phyloP scores from a whole-genome alignment of 768 basidiomycete species.

The Leccinum boreale region DNA sequence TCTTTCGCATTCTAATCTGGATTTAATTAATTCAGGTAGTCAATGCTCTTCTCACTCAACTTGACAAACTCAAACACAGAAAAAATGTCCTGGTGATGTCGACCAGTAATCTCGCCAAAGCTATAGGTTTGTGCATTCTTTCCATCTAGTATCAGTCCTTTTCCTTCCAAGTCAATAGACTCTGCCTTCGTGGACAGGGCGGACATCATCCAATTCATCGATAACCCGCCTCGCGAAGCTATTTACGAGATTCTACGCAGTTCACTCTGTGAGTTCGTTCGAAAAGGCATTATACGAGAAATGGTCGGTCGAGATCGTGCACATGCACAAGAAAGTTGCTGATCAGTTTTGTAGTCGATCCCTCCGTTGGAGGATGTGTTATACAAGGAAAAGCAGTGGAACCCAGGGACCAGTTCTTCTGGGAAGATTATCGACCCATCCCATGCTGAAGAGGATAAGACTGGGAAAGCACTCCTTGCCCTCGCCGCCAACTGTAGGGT shows the following conservation, averaged over 20 bases:
- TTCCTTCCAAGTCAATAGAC: conserved; percentile 46
- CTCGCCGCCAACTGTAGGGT: conserved; percentile 83
- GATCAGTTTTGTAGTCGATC: conserved; percentile 44
- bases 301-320: conserved; percentile 44
- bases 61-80: conserved; percentile 89
- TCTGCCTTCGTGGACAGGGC: conserved; percentile 95
- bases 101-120: conserved; percentile 91
- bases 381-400: conserved; percentile 18
- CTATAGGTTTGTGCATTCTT: conserved; percentile 67
- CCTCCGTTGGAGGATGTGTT: conserved; percentile 56
- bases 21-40: conserved; percentile 66
- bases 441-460: conserved; percentile 48
- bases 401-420: conserved; percentile 3
- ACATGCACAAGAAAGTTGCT: not conserved
- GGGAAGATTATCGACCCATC: conserved; percentile 23
- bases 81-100: conserved; percentile 97
- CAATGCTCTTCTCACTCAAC: conserved; percentile 93
- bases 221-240: conserved; percentile 86
- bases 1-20: not conserved
- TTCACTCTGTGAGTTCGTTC: conserved; percentile 77
- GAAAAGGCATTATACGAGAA: conserved; percentile 63
- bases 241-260: conserved; percentile 89
- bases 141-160: not conserved
- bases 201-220: conserved; percentile 93
- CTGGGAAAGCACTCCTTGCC: conserved; percentile 55